phyloP scores from a whole-genome alignment of 352 stramenopile species.

The Pythium aristosporum region DNA sequence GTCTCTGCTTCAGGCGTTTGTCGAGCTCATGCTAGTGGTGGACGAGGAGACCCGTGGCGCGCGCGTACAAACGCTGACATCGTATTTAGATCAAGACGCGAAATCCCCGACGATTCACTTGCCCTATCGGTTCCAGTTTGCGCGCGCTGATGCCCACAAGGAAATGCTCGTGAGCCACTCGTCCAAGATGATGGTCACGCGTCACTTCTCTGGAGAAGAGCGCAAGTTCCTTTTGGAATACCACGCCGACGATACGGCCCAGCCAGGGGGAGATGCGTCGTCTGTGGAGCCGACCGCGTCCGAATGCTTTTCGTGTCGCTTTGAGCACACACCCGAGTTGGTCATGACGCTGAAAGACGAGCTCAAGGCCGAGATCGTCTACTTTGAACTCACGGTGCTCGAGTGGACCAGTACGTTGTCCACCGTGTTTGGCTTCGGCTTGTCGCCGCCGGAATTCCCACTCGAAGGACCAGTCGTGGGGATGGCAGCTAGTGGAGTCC shows the following conservation, averaged over 20 bases:
- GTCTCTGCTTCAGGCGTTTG: constrained; percentile 70
- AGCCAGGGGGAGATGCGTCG: constrained; percentile 15
- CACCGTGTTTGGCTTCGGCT: constrained; percentile 48
- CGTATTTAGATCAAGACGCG: constrained; percentile 54
- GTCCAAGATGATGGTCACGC: constrained; percentile 73
- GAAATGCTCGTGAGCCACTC: constrained; percentile 83
- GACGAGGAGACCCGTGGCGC: constrained; percentile 66
- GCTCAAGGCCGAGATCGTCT: constrained; percentile 75
- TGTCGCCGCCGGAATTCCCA: constrained; percentile 64
- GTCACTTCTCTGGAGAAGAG: constrained; percentile 73
- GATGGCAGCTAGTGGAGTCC: constrained; percentile 35
- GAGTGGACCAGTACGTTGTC: constrained; percentile 45
- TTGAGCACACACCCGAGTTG: constrained; percentile 74
- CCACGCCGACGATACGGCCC: constrained; percentile 39
- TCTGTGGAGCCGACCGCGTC: constrained; percentile 2
- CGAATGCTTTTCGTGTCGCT: constrained; percentile 63
- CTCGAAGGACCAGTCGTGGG: constrained; percentile 69
- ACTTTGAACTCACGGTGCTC: constrained; percentile 77
- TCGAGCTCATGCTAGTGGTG: constrained; percentile 83
- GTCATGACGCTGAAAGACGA: constrained; percentile 69
- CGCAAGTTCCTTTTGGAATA: constrained; percentile 76
- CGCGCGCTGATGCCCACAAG: constrained; percentile 44
- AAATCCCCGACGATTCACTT: constrained; percentile 45
- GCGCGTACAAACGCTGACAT: constrained; percentile 49
- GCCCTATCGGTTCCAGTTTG: constrained; percentile 78